Evolutionary conservation across 2,329 filamentous ascomycete genomes (phyloP), one percentile per base, ranked within the genome.

Genomic region (Penicillium digitatum): DNA sequence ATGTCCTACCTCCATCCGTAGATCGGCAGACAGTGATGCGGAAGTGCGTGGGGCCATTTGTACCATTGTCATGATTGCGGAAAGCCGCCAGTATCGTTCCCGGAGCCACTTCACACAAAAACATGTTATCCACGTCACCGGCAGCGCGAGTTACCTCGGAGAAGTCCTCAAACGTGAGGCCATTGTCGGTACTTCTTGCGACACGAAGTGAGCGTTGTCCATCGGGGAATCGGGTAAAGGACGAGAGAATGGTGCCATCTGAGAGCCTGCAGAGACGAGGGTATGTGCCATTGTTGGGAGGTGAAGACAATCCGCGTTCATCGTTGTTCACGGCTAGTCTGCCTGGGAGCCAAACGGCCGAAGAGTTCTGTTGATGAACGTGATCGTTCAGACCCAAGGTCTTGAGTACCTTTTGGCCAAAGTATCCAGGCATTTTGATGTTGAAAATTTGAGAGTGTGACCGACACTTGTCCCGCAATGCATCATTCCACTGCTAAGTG

Each of bases 21-120:
- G 76, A 79, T 48, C 76, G 73, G 56, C 77, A 81, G 14, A 81
- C 76, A 0, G 78, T 81, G 62, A 81, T 79, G 29, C 78, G 76
- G 64, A 77, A 80, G 62, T 78, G 71, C 5, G 71, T 72, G 0
- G 69, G 69, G 3, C 71, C 69, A 20, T 65, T 42, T 0, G 69
- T 69, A 2, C 70, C 74, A 4, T 71, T 63, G 38, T 75, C 72
- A 54, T 79, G 77, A 63, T 81, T 81, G 6, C 79, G 75, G 64
- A 81, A 81, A 0, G 79, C 78, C 0, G 74, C 78, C 0, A 81
- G 69, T 2, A 79, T 66, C 1, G 67, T 65, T 0, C 57, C 59
- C 0, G 70, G 66, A 0, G 66, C 62, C 1, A 74, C 69, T 54
- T 79, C 76, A 11, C 79, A 67, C 14, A 81, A 60, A 56, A 75